Base-by-base conservation (phyloP, 305 asterid species). In the Fraxinus dipetala region DNA sequence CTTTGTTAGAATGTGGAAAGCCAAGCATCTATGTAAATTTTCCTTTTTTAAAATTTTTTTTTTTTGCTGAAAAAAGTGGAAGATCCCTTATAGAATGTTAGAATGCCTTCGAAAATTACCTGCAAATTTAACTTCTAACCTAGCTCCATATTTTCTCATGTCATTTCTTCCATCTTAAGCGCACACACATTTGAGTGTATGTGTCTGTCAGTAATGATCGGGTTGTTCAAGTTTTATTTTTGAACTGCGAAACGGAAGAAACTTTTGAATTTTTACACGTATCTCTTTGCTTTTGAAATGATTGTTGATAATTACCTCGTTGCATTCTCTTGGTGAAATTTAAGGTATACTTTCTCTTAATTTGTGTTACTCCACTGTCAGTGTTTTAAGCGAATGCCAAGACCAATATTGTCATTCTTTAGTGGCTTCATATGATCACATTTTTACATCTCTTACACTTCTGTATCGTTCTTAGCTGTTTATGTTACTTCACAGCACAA, bases 361-460 rank as follows among this genome's bases (percentile, higher is more conserved):
- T 51, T 51, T 9, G 11, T 83, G 61, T 75, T 54, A 31, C 63
- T 72, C 56, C 24, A 83, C 77, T 35, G 76, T 20, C 59, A 38
- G 75, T 28, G 35, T 35, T 54, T 78, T 7, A 28, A 73, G 24
- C n/a, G n/a, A 2, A 48, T 51, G 24, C 6, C 65, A 22, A 14
- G 73, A 14, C 36, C 9, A 28, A 79, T 48, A 79, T 65, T 45
- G 79, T 38, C 67, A 22, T 45, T 13, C 56, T 56, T 69, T 20
- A 13, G 75, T 20, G 35, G 83, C 6, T 65, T 48, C 77, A 22
- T 72, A 36, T 75, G 59, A 48, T 51, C 31, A 48, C 75, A 30
- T 48, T 24, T 10, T 81, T 11, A 34, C 36, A 22, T 13, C 13
- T 78, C 67, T 65, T 48, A 32, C 28, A 6, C 22, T 75, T 76